Base-by-base conservation (phyloP, 306 rosid species). In the Hippophae tibetana region DNA sequence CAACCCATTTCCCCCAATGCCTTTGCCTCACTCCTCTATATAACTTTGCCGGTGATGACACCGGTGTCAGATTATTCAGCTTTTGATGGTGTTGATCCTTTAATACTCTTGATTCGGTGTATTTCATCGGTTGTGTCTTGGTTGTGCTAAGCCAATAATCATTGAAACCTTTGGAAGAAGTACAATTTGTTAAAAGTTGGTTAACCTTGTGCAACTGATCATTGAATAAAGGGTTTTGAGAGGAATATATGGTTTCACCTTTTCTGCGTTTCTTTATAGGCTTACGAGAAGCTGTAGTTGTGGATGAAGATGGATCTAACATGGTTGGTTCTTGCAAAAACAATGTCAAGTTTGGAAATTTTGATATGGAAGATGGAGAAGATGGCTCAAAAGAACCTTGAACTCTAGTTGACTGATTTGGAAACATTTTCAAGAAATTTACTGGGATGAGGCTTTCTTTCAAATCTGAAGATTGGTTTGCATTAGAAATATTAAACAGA, bases 1-100 rank as follows among this genome's bases (percentile, higher is more conserved):
- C 97, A 10, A 90, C 97, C 97, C 97, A 90, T 76, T 90, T 90
- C 0, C 97, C 97, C 97, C 97, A 90, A 38, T 90, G 97, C 72
- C 97, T 81, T 31, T 85, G 96, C 75, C 97, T 83, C 74, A 90
- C 97, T 9, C 97, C 97, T 68, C 94, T 84, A 10, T 70, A 90
- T 47, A 83, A 69, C 79, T 81, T 90, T 3, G 78, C 81, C 2
- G 48, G 63, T 41, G 74, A 40, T 13, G 74, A 63, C 7, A 40
- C n/a, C 7, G 76, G 5, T 13, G 74, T 47, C 38, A 66, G 43
- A 1, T 42, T 25, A 10, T 9, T 38, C 54, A 11, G 65, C 50
- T 55, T 70, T 25, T 47, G 65, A 13, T 25, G 49, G 10, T 18
- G 23, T 18, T 58, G 71, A 50, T 63, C 59, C 40, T 47, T 58